Evolutionary conservation across 2,329 filamentous ascomycete species (phyloP), one percentile per base, ranked within the genome.

Genomic region (Xylaria sp.): DNA sequence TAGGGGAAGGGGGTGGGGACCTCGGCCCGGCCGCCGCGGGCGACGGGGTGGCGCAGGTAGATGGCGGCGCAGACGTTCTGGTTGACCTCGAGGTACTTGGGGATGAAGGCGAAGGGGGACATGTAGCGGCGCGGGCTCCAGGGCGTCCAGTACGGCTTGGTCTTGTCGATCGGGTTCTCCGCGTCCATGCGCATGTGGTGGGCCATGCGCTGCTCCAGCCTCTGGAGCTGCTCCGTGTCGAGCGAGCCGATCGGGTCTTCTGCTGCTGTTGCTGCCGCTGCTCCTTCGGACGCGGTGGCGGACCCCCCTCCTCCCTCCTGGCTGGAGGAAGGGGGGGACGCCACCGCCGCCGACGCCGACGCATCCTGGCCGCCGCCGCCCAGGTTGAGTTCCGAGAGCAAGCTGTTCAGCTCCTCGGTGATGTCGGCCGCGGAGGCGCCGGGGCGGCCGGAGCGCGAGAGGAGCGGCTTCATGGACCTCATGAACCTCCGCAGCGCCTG

Each of bases 51-150:
- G 53, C 94, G 84, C 58, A 99, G 77, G 72, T 99, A 99, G 39
- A 99, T 92, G 9, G 94, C 94, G 1, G 92, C 88, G 74, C 94
- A 99, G 66, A 97, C 89, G 69, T 92, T 95, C 73, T 96, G 94
- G 79, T 97, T 97, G 65, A 99, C 94, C 76, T 99, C 95, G 56
- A 99, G 84, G 73, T 97, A 99, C 49, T 90, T 81, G 9, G 94
- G 94, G 63, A 99, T 92, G 74, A 96, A 97, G 20, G 92, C 92
- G 74, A 99, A 99, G 0, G 92, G 87, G 47, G 84, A 81, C 90
- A 99, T 95, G 74, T 84, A 97, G 48, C 88, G 82, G 51, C 92
- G 83, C 11, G 94, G 94, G 61, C 82, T 77, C 94, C 94, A 99
- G 11, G 94, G 94, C 1, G 92, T 97, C 4, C 83, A 83, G 71